Evolutionary conservation across 805 yeast genomes (phyloP), one percentile per base, ranked within the genome.

Genomic region (Clavispora santaluciae): DNA sequence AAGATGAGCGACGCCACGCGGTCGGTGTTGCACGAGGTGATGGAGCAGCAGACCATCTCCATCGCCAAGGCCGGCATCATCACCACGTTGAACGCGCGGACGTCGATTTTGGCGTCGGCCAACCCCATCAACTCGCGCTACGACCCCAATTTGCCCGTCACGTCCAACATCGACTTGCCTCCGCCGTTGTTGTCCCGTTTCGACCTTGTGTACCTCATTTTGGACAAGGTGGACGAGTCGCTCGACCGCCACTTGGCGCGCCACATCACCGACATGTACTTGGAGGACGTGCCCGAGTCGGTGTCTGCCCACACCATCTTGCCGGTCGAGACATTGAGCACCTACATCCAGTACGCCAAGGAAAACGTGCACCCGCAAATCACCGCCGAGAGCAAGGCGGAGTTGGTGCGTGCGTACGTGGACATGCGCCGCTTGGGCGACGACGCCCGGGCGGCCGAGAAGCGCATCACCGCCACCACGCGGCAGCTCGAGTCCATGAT

Each of bases 1-100:
- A 93, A 93, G 65, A 93, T 93, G 99, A 78, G 84, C 40, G 98
- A 93, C 52, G 68, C 95, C 2, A 91, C 98, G 0, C 73, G 98
- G 56, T 88, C 96, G 7, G 98, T 93, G 9, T 70, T 93, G 40
- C 99, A 93, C 61, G 99, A 93, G 72, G 99, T 93, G 9, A 93
- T 93, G 99, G 99, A 93, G 68, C 99, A 93, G 61, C 99, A 93
- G 63, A 93, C 99, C 1, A 93, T 93, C 33, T 89, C 97, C 8
- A 88, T 93, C 56, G 99, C 99, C 23, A 93, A 93, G 57, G 99
- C 99, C 1, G 99, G 99, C 45, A 93, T 93, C 57, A 93, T 93
- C 55, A 93, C 99, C 5, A 93, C 98, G 0, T 71, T 93, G 46
- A 93, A 93, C 61, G 99, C 99, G 1, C 77, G 99, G 64, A 91